Evolutionary conservation across 192 early-diverging fungal species (phyloP), one percentile per base, ranked within the genome.

Genomic region (Coemansia sp.): DNA sequence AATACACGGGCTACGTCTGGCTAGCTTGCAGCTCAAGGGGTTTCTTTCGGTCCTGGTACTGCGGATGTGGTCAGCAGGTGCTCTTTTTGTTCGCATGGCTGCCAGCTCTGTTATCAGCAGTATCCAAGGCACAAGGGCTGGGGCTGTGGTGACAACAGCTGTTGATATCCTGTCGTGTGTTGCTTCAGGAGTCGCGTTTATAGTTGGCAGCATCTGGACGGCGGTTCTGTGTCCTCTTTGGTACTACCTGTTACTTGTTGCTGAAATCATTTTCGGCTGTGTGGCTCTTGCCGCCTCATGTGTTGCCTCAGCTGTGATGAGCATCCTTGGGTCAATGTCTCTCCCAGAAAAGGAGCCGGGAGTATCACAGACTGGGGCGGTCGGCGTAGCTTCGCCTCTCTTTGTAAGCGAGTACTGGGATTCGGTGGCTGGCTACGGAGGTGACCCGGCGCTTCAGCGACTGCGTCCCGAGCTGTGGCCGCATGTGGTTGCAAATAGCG

Each of bases 391-490:
- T 10, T 74, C 79, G 4, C 55, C 74, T 20, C 60, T 81, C 48
- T 75, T 81, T 48, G 22, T 81, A 46, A 10, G 67, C 11, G 74
- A 66, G 25, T 81, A 65, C 49, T 81, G 79, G 79, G 68, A 65
- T 13, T 58, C 64, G 17, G 67, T 58, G 20, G 44, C 64, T 55
- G 43, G 51, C 17, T 45, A 13, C 17, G 60, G 46, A 12, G 45
- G 64, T 39, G 44, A 54, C 43, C 73, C 79, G 64, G 79, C 74
- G n/a, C 6, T 76, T 42, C 79, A 73, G 70, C 73, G 79, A 12
- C 66, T 81, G 60, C 69, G 79, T n/a, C 79, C 74, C 2, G 74
- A 81, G 59, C 67, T 81, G 37, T 81, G 79, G 79, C 70, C 74
- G 20, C 79, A 81, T 48, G 61, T 57, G 39, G 63, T 77, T 62